Base-by-base conservation (phyloP, 1,284 basidiomycete genomes). In the Cryptococcus amylolentus region DNA sequence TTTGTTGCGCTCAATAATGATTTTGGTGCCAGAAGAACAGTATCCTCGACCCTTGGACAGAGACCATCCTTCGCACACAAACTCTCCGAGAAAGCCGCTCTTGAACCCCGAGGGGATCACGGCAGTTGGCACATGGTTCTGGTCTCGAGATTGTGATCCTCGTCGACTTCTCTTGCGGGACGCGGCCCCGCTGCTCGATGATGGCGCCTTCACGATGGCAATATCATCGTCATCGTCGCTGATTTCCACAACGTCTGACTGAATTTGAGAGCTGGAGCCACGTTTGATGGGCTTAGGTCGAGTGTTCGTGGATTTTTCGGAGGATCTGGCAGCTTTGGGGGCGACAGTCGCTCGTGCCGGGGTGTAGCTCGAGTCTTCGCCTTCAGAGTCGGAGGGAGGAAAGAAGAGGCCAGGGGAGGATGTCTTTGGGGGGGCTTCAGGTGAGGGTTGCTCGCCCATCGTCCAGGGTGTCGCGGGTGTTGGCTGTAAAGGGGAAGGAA, bases 11-110 rank as follows among this genome's bases (percentile, higher is more conserved):
- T 75, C 73, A 20, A 79, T 70, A 20, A 72, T 53, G 49, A 79
- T 63, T 49, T 67, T 72, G 27, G 63, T 65, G 1, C 77, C 77
- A 0, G 70, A 68, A 0, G 70, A 62, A 55, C 75, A 77, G 54
- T 78, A 78, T 0, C 77, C 77, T 56, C 74, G 73, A 1, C 77
- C 76, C 47, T 78, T 78, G 26, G 72, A 75, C 42, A 78, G 51
- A n/a, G 70, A 71, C 73, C 75, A 76, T 8, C 76, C 77, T 49
- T 76, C 72, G 53, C 76, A 76, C 10, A 77, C 73, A 51, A 76
- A 75, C 57, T 77, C 75, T 23, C 77, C 77, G 31, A 78, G 67
- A 55, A 76, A 77, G 5, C 75, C 75, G 14, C 63, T 57, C 13
- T 37, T 49, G 45, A 76, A 76, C 9, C 55, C 60, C 0, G 57